Percentiles rank a stretch among this genome's conserved stretches.
Evolutionary conservation across 2,329 filamentous ascomycete species (phyloP).

Genomic region (Colletotrichum cereale): DNA sequence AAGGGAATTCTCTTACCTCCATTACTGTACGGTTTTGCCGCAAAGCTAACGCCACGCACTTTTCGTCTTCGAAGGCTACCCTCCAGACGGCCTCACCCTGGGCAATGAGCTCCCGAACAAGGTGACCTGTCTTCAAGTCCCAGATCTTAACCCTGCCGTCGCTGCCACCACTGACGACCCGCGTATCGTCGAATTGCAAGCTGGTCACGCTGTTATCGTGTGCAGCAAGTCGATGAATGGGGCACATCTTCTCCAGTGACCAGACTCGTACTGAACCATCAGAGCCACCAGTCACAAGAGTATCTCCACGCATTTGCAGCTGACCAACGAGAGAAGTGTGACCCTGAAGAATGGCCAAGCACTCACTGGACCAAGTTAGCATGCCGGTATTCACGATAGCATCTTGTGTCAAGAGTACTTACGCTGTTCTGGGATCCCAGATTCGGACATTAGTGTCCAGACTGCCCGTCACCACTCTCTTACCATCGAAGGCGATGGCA

Average conservation of each 20-base stretch:
- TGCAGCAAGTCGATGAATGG: constrained; percentile 93
- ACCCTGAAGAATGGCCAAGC: constrained; percentile 92
- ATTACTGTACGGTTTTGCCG: constrained; percentile 90
- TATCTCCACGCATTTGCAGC: constrained; percentile 94
- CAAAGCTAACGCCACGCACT: constrained; percentile 94
- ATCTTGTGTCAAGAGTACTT: constrained; percentile 51
- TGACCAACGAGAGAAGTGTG: constrained; percentile 98
- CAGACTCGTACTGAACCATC: constrained; percentile 97
- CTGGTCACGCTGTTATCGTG: constrained; percentile 99
- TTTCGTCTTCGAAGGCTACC: constrained; percentile 98
- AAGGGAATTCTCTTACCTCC: constrained; percentile 78
- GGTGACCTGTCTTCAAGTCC: constrained; percentile 91
- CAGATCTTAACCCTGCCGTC: constrained; percentile 99
- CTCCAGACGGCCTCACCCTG: constrained; percentile 97
- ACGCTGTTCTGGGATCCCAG: constrained; percentile 93
- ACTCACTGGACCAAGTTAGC: constrained; percentile 68
- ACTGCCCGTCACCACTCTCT: constrained; percentile 92
- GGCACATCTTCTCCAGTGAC: constrained; percentile 90
- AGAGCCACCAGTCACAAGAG: constrained; percentile 93
- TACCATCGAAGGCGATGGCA: constrained; percentile 96
- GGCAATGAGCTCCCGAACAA: constrained; percentile 90
- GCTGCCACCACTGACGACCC: constrained; percentile 95
- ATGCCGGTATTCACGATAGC: constrained; percentile 14
- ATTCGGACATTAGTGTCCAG: constrained; percentile 97
- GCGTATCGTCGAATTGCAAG: constrained; percentile 94